Evolutionary conservation across 2,329 filamentous ascomycete species (phyloP).

Genomic region (Cyanodermella asteris): DNA sequence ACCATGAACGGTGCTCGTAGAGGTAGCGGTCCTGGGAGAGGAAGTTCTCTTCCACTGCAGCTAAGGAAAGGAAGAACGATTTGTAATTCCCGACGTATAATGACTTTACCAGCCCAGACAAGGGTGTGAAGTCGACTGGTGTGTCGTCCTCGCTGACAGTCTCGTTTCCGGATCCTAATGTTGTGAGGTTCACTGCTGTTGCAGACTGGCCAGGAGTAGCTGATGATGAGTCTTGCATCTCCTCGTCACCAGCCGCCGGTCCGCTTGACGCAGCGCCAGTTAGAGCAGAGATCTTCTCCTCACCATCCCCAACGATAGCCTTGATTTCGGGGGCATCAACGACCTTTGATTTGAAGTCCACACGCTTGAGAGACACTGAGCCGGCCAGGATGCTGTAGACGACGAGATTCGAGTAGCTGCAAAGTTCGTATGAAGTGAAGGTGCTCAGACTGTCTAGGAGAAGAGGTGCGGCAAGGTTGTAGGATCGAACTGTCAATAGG

Average conservation of each 20-base stretch:
- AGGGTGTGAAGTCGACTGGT: constrained; percentile 69
- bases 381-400: constrained; percentile 91
- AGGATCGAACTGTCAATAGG: constrained; percentile 75
- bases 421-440: constrained; percentile 96
- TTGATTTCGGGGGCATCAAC: constrained; percentile 97
- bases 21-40: constrained; percentile 85
- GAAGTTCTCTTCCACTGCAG: constrained; percentile 80
- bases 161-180: constrained; percentile 46
- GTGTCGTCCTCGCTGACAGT: constrained; percentile 53
- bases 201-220: constrained; percentile 31
- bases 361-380: constrained; percentile 80
- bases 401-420: constrained; percentile 85
- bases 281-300: constrained; percentile 69
- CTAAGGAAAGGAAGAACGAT: constrained; percentile 76
- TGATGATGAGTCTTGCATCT: constrained; percentile 42
- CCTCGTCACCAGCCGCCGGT: constrained; percentile 53
- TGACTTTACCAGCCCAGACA: constrained; percentile 73
- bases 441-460: constrained; percentile 94
- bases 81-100: constrained; percentile 89
- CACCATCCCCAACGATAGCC: constrained; percentile 74
- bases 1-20: constrained; percentile 90
- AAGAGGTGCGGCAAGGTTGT: constrained; percentile 72
- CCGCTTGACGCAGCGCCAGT: constrained; percentile 63
- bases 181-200: constrained; percentile 74
- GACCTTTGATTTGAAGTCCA: constrained; percentile 98